Percentiles rank a stretch among this genome's conserved stretches.
phyloP scores from a whole-genome alignment of 2,329 filamentous ascomycete genomes.

The Cephalotrichum gorgonifer region DNA sequence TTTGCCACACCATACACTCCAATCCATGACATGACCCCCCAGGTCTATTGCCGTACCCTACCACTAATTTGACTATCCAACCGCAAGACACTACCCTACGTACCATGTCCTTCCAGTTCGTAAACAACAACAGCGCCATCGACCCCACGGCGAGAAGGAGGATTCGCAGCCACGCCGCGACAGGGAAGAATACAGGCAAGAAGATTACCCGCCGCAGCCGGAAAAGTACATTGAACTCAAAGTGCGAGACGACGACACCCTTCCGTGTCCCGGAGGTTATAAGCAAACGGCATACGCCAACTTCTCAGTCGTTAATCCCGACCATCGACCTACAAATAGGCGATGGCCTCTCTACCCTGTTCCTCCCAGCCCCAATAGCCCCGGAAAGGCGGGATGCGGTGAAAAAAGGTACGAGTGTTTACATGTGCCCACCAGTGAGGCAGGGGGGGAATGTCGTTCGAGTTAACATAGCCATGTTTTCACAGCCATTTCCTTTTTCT shows the following conservation, averaged over 20 bases:
- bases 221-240: background rate
- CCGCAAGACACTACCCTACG: too few relatives aligned
- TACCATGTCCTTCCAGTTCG: background rate
- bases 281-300: background rate
- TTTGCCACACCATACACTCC: too few relatives aligned
- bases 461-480: background rate
- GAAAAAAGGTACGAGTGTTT: background rate
- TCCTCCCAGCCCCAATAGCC: background rate
- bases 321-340: background rate
- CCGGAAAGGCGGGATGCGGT: background rate
- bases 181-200: background rate
- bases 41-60: too few relatives aligned
- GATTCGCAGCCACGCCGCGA: background rate
- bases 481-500: background rate
- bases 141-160: background rate
- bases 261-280: too few relatives aligned
- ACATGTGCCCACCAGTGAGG: too few relatives aligned
- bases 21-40: too few relatives aligned
- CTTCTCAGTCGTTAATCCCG: background rate
- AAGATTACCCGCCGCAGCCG: background rate
- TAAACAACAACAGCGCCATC: background rate
- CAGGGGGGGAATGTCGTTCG: too few relatives aligned
- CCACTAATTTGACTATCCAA: too few relatives aligned
- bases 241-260: too few relatives aligned
- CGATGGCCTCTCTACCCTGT: background rate